These are phyloP conservation scores for Xerocomus brunneocitrinus DNA, from an alignment of 768 basidiomycete species.

Conservation along the genomic window DNA sequence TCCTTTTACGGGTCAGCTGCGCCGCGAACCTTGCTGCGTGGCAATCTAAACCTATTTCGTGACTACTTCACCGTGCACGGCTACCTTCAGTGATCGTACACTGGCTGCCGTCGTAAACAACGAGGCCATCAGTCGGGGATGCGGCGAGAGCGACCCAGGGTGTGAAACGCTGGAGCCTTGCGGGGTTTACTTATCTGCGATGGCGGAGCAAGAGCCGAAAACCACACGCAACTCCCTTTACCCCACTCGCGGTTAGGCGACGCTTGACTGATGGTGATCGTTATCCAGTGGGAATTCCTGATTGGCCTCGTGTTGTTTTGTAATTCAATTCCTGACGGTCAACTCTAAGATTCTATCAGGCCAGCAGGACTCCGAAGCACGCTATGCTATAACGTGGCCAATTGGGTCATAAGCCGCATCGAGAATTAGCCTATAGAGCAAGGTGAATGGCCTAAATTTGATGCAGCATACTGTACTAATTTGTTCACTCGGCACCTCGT, in stretches of 20 bases:
- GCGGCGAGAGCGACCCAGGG: constrained; percentile 2
- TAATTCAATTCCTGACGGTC: constrained; percentile 10
- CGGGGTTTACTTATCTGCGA: constrained; percentile 8
- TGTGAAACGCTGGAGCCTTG: constrained; percentile 10
- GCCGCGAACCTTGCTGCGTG: constrained; percentile 7
- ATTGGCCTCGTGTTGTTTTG: constrained; percentile 21
- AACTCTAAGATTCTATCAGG: constrained; percentile 14
- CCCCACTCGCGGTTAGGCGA: constrained; percentile 14
- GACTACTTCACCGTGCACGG: constrained; percentile 12
- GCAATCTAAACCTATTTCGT: constrained; percentile 5
- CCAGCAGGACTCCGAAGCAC: constrained; percentile 4
- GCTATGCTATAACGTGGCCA: background rate
- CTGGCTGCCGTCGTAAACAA: background rate
- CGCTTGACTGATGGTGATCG: constrained; percentile 18
- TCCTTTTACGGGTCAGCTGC: constrained; percentile 8
- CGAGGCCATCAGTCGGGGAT: background rate
- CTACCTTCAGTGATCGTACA: constrained; percentile 10
- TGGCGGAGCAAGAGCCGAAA: constrained; percentile 9
- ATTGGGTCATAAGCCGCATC: constrained; percentile 9
- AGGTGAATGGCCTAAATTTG: constrained; percentile 9
- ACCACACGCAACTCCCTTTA: constrained; percentile 7
- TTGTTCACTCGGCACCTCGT: constrained; percentile 23
- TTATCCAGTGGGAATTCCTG: constrained; percentile 3
- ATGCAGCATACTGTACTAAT: constrained; percentile 5
- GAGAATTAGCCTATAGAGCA: constrained; percentile 3